These are phyloP conservation scores for Polytolypa hystricis DNA, from an alignment of 2,329 filamentous ascomycete species.

Conservation along the genomic window DNA sequence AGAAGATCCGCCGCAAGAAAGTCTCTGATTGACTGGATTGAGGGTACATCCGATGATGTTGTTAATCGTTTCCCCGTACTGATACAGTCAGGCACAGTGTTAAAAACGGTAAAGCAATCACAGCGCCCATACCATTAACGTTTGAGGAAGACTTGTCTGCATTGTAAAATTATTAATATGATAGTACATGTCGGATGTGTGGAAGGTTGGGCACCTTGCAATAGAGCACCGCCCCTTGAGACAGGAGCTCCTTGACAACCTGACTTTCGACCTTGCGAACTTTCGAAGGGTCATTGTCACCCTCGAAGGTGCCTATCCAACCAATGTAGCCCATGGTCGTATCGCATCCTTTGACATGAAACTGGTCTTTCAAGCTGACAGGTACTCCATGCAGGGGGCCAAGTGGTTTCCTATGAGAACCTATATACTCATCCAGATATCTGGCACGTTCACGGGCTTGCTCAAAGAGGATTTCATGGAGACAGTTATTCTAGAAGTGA, in stretches of 20 bases:
- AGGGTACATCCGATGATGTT: conserved; percentile 48
- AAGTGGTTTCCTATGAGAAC: conserved; percentile 26
- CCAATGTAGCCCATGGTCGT: conserved; percentile 13
- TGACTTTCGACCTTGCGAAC: too few relatives aligned
- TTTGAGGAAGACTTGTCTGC: conserved; percentile 49
- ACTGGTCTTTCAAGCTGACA: conserved; percentile 20
- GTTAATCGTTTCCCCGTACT: conserved; percentile 46
- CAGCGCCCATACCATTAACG: conserved; percentile 43
- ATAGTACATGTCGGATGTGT: too few relatives aligned
- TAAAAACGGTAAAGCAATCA: conserved; percentile 25
- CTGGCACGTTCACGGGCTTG: conserved; percentile 15
- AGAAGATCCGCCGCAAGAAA: conserved; percentile 54
- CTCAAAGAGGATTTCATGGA: conserved; percentile 19
- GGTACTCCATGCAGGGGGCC: conserved; percentile 20
- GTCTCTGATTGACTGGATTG: conserved; percentile 53
- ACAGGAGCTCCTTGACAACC: conserved; percentile 26
- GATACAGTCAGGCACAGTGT: background rate
- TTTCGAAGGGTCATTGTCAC: conserved; percentile 6
- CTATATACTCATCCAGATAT: conserved; percentile 26
- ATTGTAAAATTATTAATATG: conserved; percentile 46
- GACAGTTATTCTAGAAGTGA: conserved; percentile 15
- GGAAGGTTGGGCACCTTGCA: too few relatives aligned
- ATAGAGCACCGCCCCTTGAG: too few relatives aligned
- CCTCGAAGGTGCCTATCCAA: conserved; percentile 4
- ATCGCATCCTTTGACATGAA: conserved; percentile 12